These are phyloP conservation scores for Royoungia palumana DNA, from an alignment of 768 basidiomycete genomes.

Conservation along the genomic window DNA sequence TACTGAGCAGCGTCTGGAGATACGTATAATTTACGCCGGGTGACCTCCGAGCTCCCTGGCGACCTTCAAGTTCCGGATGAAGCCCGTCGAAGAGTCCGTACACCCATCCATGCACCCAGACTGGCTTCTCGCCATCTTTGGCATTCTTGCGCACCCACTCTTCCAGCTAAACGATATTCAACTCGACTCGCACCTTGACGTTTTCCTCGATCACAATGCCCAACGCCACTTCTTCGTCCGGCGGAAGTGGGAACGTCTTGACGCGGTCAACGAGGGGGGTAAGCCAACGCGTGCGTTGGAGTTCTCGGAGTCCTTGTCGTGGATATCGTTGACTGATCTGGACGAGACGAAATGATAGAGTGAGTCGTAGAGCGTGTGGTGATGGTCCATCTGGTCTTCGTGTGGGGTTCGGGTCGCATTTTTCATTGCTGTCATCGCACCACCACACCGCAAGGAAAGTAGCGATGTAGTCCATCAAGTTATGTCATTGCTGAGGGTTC, in stretches of 20 bases:
- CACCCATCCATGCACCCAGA: constrained; percentile 74
- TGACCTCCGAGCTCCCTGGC: constrained; percentile 26
- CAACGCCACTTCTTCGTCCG: constrained; percentile 27
- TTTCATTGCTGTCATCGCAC: constrained; percentile 45
- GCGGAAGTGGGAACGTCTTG: constrained; percentile 37
- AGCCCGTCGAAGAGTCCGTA: constrained; percentile 60
- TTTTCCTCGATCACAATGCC: constrained; percentile 49
- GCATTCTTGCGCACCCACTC: constrained; percentile 40
- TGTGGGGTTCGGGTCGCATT: constrained; percentile 3
- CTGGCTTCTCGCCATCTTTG: constrained; percentile 27
- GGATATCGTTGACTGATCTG: constrained; percentile 10
- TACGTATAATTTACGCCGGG: too few relatives aligned
- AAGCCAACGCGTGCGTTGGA: constrained; percentile 58
- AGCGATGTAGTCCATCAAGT: background rate
- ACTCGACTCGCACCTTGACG: constrained; percentile 51
- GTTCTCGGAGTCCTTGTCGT: constrained; percentile 25
- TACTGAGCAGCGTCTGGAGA: too few relatives aligned
- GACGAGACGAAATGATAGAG: constrained; percentile 8
- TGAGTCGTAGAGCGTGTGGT: constrained; percentile 14
- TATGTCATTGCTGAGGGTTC: background rate
- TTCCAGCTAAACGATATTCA: constrained; percentile 41
- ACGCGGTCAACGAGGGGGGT: constrained; percentile 59
- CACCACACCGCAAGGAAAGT: constrained; percentile 59
- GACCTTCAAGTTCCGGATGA: constrained; percentile 54
- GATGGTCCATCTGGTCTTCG: background rate